Conservation (phyloP, 2,329 filamentous ascomycete species). For the Incumbomyces delicatus region DNA sequence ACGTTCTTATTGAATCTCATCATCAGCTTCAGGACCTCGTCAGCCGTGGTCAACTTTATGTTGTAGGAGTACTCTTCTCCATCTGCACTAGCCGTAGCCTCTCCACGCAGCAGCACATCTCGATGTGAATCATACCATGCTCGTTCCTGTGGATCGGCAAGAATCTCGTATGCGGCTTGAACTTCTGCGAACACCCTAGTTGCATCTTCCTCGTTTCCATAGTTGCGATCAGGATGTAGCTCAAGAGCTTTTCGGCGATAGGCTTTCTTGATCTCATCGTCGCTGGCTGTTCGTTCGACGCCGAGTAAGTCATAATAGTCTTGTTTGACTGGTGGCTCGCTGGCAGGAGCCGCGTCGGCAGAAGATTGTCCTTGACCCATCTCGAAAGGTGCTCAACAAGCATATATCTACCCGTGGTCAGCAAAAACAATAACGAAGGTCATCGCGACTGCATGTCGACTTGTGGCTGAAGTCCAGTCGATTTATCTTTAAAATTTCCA, state of each 20-base stretch:
- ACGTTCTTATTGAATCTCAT: constrained; percentile 68
- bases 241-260: constrained; percentile 87
- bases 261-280: constrained; percentile 91
- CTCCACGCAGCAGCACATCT: constrained; percentile 66
- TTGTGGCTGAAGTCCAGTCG: too few species aligned
- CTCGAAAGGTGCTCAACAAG: background rate
- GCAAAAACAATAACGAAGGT: background rate
- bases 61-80: constrained; percentile 54
- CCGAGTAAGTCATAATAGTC: constrained; percentile 68
- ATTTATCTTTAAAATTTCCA: too few species aligned
- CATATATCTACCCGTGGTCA: constrained; percentile 8
- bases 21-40: constrained; percentile 69
- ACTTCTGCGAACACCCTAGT: constrained; percentile 84
- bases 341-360: constrained; percentile 16
- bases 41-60: constrained; percentile 65
- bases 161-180: constrained; percentile 87
- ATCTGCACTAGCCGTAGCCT: constrained; percentile 34
- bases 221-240: constrained; percentile 89
- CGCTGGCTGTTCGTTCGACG: constrained; percentile 60
- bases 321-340: constrained; percentile 22
- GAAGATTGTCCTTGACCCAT: constrained; percentile 40
- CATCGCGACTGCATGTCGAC: constrained; percentile 2
- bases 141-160: constrained; percentile 89
- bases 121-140: constrained; percentile 97
- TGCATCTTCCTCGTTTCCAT: constrained; percentile 70